A percentile compares a stretch with the other conserved stretches of the same genome.
Conservation (phyloP, 495 filamentous ascomycete species). For the Talaromyces nanjingensis region DNA sequence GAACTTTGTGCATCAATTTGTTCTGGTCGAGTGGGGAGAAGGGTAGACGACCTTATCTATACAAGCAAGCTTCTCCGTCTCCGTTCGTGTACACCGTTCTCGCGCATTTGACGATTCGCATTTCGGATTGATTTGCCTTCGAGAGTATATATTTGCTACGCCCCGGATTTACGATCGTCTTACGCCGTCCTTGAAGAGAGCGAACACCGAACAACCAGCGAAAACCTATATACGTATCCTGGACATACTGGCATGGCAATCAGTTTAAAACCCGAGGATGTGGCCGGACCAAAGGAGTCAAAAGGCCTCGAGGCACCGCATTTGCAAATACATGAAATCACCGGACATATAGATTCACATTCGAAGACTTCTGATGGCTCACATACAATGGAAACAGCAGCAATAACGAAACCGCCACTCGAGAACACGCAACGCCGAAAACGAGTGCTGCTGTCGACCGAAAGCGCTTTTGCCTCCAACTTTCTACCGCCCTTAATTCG, state of each 20-base stretch:
- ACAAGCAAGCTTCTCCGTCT: not conserved
- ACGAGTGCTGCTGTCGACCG: conserved; percentile 37
- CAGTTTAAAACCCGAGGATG: not conserved
- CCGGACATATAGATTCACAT: not conserved
- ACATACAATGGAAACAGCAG: not conserved
- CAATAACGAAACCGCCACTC: not conserved
- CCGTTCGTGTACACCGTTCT: not conserved
- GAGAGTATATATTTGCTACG: not conserved
- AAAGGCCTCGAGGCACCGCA: not conserved
- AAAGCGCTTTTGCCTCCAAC: conserved; percentile 36
- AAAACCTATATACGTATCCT: not conserved
- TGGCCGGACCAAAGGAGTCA: not conserved
- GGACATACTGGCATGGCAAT: conserved; percentile 6
- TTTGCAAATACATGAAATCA: not conserved
- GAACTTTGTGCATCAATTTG: not conserved
- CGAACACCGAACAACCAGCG: not conserved
- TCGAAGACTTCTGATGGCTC: not conserved
- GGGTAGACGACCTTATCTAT: no score
- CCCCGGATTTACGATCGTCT: not conserved
- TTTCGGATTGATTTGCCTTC: not conserved
- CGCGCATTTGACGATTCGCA: not conserved
- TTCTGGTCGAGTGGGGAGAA: not conserved
- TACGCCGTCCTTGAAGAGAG: not conserved
- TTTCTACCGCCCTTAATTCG: conserved; percentile 34
- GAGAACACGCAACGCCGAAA: conserved; percentile 21